Conservation (phyloP, 2,329 filamentous ascomycete species). For the Gliomastix tumulicola region DNA sequence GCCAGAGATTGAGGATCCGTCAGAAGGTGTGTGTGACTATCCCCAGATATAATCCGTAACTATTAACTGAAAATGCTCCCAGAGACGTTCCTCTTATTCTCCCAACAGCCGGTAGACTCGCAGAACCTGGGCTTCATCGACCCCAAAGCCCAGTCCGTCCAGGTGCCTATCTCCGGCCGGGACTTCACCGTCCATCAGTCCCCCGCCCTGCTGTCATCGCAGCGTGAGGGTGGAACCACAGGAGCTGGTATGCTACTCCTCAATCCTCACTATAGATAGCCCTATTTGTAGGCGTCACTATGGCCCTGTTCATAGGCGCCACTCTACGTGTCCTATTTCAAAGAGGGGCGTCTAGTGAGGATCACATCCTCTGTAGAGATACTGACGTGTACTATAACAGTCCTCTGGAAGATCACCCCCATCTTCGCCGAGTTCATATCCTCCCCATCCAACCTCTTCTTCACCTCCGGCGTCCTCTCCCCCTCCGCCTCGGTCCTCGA, state of each 20-base stretch:
- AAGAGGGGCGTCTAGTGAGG: no score
- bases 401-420: slow-evolving; percentile 89
- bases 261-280: no score
- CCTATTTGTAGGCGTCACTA: no score
- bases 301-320: no score
- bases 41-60: no score
- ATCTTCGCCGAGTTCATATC: slow-evolving; percentile 76
- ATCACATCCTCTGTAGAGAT: no score
- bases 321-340: no score
- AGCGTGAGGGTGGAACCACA: slow-evolving; percentile 54
- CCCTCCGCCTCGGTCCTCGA: slow-evolving; percentile 60
- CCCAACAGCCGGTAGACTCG: slow-evolving; percentile 64
- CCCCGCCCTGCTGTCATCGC: slow-evolving; percentile 71
- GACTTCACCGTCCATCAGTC: slow-evolving; percentile 80
- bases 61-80: no score
- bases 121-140: slow-evolving; percentile 83
- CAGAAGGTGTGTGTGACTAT: slow-evolving; percentile 36
- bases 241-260: slow-evolving; percentile 42
- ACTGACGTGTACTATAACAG: no score
- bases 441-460: slow-evolving; percentile 55
- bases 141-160: slow-evolving; percentile 55
- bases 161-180: slow-evolving; percentile 59
- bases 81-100: slow-evolving; percentile 89
- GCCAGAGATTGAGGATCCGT: slow-evolving; percentile 37
- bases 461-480: slow-evolving; percentile 36